Evolutionary conservation across 495 filamentous ascomycete species (phyloP).

Genomic region (Xylaria curta): DNA sequence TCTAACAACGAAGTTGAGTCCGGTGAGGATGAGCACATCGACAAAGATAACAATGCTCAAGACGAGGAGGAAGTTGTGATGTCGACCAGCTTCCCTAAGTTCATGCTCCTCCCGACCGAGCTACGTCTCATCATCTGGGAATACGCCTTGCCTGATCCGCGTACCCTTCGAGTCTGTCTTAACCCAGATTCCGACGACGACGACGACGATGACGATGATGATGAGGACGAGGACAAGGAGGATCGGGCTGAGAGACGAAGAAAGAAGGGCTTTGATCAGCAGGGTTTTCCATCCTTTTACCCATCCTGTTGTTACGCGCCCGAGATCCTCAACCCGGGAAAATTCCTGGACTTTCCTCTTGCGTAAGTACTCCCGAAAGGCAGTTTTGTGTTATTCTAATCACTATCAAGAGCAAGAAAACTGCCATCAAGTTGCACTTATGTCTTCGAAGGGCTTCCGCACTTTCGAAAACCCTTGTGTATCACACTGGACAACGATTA

Average conservation of each 20-base stretch:
- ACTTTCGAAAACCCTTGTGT: not conserved
- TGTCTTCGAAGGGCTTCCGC: not conserved
- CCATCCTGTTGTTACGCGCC: too few species aligned
- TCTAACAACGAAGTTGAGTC: not conserved
- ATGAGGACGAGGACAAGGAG: not conserved
- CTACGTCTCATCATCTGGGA: slow-evolving; percentile 5
- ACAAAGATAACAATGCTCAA: not conserved
- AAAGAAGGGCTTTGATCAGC: too few species aligned
- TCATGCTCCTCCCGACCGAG: not conserved
- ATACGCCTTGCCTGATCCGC: not conserved
- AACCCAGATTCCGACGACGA: not conserved
- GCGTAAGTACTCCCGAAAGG: not conserved
- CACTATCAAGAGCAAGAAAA: not conserved
- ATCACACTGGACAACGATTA: not conserved
- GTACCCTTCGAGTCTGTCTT: not conserved
- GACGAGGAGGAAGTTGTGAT: not conserved
- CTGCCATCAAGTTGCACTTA: not conserved
- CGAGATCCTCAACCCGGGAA: not conserved
- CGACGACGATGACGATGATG: not conserved
- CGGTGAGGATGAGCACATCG: not conserved
- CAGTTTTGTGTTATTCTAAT: not conserved
- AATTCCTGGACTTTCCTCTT: not conserved
- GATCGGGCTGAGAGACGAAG: too few species aligned
- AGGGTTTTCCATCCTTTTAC: too few species aligned
- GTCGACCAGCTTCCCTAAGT: not conserved